Evolutionary conservation across 2,329 filamentous ascomycete genomes (phyloP), one percentile per base, ranked within the genome.

Genomic region (Mollisiaceae sp.): DNA sequence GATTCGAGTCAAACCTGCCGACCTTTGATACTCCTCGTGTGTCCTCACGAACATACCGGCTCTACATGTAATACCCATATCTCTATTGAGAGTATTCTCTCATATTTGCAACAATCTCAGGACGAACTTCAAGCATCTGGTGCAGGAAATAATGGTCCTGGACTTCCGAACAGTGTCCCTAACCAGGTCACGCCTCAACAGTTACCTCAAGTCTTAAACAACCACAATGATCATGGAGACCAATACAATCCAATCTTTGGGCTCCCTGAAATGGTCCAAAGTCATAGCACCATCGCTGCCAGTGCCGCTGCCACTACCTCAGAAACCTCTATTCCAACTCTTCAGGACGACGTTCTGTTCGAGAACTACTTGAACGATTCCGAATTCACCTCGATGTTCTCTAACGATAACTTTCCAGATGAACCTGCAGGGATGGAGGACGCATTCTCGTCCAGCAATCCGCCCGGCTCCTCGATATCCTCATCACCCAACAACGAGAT

Each of bases 341-440:
- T 18, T 8, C 8, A 15, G n/a, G n/a, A 43, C 24, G 18, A 32
- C 11, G 18, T 5, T 11, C 1, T n/a, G 1, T 32, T 18, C 27
- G 24, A n/a, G 4, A 11, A 14, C 18, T 54, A 18, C 27, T 8
- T 54, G 6, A 18, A 35, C 14, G 22, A 35, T 12, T 54, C 27
- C 32, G 50, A 35, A 11, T 24, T 50, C 50, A 27, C 50, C 24
- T 54, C 50, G 5, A 54, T 54, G 50, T 54, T 54, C 50, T n/a
- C 32, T 24, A 54, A 3, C 18, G 27, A 54, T 35, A 24, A 54
- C 22, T 27, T 18, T 27, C 22, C 22, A 32, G 8, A 18, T n/a
- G 22, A 18, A 18, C 4, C 2, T 32, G 24, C 50, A 18, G 32
- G 15, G 8, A 27, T 8, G 22, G 24, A 32, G 8, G 18, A 4